Percentiles rank a stretch among this genome's conserved stretches.
Evolutionary conservation across 2,329 filamentous ascomycete genomes (phyloP).

Genomic region (Phaeosphaeriaceae sp.): DNA sequence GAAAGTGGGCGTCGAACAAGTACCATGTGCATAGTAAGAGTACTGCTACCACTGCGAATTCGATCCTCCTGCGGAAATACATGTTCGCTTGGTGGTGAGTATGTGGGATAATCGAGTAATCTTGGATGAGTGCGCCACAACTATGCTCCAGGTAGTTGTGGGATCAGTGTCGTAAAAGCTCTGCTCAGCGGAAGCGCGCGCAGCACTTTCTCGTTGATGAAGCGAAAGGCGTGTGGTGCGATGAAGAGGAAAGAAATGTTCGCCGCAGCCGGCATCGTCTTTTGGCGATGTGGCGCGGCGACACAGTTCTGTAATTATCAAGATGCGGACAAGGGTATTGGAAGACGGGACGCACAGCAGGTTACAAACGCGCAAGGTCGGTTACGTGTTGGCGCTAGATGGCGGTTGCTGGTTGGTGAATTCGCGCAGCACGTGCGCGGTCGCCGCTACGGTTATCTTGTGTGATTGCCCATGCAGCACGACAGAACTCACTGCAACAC

Average conservation of each 20-base stretch:
- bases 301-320: slow-evolving; percentile 10
- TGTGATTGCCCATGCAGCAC: slow-evolving; percentile 5
- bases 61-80: slow-evolving; percentile 15
- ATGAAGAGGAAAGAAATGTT: not conserved
- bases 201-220: too few relatives aligned
- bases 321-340: slow-evolving; percentile 4
- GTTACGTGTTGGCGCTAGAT: slow-evolving; percentile 7
- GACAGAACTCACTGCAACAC: not conserved
- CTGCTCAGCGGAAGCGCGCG: too few relatives aligned
- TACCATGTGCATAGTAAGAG: slow-evolving; percentile 20
- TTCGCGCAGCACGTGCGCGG: not conserved
- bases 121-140: not conserved
- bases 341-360: not conserved
- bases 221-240: too few relatives aligned
- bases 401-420: slow-evolving; percentile 12
- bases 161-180: not conserved
- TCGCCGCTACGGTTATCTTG: not conserved
- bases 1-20: slow-evolving; percentile 19
- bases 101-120: not conserved
- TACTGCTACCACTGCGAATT: slow-evolving; percentile 16
- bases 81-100: slow-evolving; percentile 15
- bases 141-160: not conserved
- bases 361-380: not conserved
- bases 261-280: not conserved
- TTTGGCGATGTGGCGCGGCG: slow-evolving; percentile 14